Percentiles rank a stretch among this genome's conserved stretches.
Conservation (phyloP, 208 protist genomes). For the Vickermania spadyakhi region DNA sequence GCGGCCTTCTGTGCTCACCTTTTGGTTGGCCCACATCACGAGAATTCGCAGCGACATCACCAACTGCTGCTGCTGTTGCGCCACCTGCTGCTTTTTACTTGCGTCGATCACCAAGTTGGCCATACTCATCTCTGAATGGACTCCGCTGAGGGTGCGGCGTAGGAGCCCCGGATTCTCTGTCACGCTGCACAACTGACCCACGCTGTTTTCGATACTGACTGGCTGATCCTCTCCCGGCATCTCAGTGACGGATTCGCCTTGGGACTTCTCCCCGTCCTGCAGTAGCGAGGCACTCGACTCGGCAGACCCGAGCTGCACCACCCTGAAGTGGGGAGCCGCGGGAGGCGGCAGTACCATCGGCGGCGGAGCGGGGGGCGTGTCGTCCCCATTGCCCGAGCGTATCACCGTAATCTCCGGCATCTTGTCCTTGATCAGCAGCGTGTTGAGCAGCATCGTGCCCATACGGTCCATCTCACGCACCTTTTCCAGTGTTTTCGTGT, state of each 20-base stretch:
- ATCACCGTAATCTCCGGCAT: slow-evolving; percentile 11
- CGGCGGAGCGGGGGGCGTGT: neutral
- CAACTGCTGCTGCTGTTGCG: slow-evolving; percentile 1
- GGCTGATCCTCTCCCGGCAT: neutral
- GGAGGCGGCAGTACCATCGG: neutral
- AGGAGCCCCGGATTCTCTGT: neutral
- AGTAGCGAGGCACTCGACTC: neutral
- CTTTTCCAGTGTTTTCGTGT: slow-evolving; percentile 30
- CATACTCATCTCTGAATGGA: neutral
- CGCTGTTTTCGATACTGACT: neutral
- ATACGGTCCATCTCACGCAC: slow-evolving; percentile 62
- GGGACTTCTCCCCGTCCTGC: neutral
- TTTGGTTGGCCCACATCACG: slow-evolving; percentile 11
- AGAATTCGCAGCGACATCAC: slow-evolving; percentile 6
- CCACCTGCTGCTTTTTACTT: neutral
- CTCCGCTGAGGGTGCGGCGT: neutral
- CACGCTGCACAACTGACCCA: no score
- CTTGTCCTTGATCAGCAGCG: slow-evolving; percentile 29
- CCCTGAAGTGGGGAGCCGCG: neutral
- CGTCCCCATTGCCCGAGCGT: neutral
- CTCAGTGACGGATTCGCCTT: neutral
- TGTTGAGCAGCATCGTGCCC: slow-evolving; percentile 43
- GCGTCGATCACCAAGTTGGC: neutral
- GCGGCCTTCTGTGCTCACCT: slow-evolving; percentile 1
- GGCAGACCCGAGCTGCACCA: neutral